These are phyloP conservation scores for Elongisporangium senticosum DNA, from an alignment of 352 stramenopile genomes.

Conservation along the genomic window DNA sequence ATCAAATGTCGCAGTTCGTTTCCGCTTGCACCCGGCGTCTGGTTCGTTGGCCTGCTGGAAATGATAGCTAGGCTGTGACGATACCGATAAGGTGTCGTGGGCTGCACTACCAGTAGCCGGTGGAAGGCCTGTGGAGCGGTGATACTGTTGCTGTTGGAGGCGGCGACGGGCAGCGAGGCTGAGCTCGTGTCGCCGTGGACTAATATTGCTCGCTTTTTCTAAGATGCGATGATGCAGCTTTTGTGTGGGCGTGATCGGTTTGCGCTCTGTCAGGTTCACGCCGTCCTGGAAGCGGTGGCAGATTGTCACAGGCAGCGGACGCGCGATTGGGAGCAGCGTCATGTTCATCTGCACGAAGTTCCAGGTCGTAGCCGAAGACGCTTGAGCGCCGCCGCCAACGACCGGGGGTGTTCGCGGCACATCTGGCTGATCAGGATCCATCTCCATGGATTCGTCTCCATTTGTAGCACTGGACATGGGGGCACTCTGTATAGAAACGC, in stretches of 20 bases:
- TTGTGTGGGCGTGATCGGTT: conserved; percentile 62
- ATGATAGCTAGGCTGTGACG: no score
- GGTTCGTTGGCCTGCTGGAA: no score
- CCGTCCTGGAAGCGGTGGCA: conserved; percentile 39
- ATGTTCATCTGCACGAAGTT: conserved; percentile 88
- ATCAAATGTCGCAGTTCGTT: no score
- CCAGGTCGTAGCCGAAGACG: conserved; percentile 30
- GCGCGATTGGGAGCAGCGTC: conserved; percentile 69
- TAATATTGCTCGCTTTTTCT: conserved; percentile 55
- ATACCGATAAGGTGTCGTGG: neutral
- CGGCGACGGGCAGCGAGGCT: neutral
- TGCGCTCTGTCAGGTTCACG: conserved; percentile 20
- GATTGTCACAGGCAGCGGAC: conserved; percentile 50
- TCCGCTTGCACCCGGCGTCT: no score
- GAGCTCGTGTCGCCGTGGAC: conserved; percentile 44
- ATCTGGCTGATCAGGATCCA: no score
- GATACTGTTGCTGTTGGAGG: neutral
- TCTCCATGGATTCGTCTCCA: no score
- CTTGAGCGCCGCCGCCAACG: neutral
- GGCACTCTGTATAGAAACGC: no score
- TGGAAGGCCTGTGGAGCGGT: conserved; percentile 8
- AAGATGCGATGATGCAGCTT: conserved; percentile 50
- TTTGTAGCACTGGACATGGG: no score
- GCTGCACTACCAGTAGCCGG: conserved; percentile 1
- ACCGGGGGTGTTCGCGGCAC: neutral